phyloP scores from a whole-genome alignment of 2,329 filamentous ascomycete species.

The Daldinia eschscholtzii region DNA sequence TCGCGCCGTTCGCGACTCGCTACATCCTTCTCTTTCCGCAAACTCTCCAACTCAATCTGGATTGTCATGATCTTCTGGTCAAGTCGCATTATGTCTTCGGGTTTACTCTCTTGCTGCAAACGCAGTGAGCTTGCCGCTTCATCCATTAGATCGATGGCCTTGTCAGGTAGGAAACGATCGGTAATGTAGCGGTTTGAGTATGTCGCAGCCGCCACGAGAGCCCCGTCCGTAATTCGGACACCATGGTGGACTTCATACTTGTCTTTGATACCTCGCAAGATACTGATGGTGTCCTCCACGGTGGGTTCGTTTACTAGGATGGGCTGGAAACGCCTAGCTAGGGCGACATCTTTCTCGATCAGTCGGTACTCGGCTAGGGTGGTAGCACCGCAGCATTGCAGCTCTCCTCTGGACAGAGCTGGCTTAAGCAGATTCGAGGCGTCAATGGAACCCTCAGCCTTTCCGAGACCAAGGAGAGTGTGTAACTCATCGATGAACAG shows the following conservation, averaged over 20 bases:
- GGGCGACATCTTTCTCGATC: constrained; percentile 95
- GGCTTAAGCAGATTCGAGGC: constrained; percentile 96
- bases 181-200: constrained; percentile 97
- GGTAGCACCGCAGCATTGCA: constrained; percentile 96
- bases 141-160: constrained; percentile 96
- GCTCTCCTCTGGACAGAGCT: constrained; percentile 88
- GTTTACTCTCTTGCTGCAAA: constrained; percentile 95
- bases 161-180: constrained; percentile 94
- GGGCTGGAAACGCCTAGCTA: constrained; percentile 93
- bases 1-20: constrained; percentile 88
- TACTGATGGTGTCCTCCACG: constrained; percentile 93
- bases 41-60: constrained; percentile 94
- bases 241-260: constrained; percentile 98
- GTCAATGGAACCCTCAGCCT: constrained; percentile 96
- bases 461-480: constrained; percentile 89
- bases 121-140: constrained; percentile 92
- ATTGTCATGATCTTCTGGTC: constrained; percentile 98
- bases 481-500: constrained; percentile 97
- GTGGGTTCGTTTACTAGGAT: constrained; percentile 93
- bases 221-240: constrained; percentile 92
- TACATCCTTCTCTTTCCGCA: constrained; percentile 93
- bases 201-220: constrained; percentile 89
- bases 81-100: constrained; percentile 90
- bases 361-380: constrained; percentile 91
- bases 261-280: constrained; percentile 95